Conservation (phyloP, 768 basidiomycete genomes). For the Lactarius hengduanensis region DNA sequence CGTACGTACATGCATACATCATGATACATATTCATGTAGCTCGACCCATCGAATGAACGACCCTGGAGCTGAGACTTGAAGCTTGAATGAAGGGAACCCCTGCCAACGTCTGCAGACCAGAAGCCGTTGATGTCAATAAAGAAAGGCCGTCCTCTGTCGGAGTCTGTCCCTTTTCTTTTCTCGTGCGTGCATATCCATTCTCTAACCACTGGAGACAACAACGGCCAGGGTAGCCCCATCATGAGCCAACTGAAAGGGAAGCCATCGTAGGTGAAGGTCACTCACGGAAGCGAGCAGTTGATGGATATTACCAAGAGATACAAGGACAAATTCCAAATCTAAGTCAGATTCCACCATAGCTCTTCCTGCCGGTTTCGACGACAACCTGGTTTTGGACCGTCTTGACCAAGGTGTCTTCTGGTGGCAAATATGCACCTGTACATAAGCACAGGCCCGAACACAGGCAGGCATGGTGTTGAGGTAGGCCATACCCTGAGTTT, state of each 20-base stretch:
- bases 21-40: not conserved
- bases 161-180: not conserved
- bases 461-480: no score
- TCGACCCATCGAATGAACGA: not conserved
- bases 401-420: no score
- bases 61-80: not conserved
- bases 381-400: no score
- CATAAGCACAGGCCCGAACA: no score
- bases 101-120: not conserved
- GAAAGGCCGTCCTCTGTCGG: not conserved
- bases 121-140: not conserved
- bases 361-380: no score
- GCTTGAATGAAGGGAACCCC: not conserved
- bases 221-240: not conserved
- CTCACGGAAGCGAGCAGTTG: no score
- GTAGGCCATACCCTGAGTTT: no score
- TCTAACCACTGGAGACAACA: not conserved
- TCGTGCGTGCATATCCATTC: not conserved
- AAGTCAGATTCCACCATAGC: no score
- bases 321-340: no score
- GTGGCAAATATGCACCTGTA: no score
- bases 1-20: not conserved
- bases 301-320: no score
- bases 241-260: not conserved
- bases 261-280: not conserved